phyloP scores from a whole-genome alignment of 345 rosid species.

The Salix udensis region DNA sequence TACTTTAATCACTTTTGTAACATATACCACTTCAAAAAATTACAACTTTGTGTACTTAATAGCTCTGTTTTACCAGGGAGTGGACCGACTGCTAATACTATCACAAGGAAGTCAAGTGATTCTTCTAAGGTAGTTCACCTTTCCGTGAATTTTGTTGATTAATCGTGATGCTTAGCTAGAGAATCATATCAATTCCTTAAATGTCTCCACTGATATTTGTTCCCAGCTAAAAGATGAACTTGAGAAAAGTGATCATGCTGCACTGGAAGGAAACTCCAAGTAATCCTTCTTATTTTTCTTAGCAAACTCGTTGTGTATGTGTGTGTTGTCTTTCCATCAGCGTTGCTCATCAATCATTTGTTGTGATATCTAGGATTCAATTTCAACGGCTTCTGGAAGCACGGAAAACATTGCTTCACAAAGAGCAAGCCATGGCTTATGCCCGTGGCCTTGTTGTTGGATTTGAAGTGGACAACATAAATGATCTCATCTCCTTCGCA shows the following conservation, averaged over 20 bases:
- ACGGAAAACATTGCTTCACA: conserved; percentile 55
- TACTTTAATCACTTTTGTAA: not conserved
- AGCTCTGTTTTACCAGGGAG: conserved; percentile 28
- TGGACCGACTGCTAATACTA: conserved; percentile 16
- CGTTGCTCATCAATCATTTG: conserved; percentile 19
- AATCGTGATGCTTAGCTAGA: not conserved
- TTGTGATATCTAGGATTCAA: conserved; percentile 46
- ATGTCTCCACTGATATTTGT: conserved; percentile 13
- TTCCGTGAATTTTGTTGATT: not conserved
- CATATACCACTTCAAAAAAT: not conserved
- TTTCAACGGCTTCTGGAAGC: conserved; percentile 73
- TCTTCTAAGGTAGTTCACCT: conserved; percentile 42
- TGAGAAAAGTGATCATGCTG: conserved; percentile 30
- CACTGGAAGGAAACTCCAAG: conserved; percentile 68
- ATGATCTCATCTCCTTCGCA: conserved; percentile 71
- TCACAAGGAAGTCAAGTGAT: conserved; percentile 40
- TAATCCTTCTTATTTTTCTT: conserved; percentile 24
- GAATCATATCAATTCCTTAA: not conserved
- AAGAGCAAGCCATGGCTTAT: conserved; percentile 86
- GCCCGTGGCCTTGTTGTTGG: conserved; percentile 85
- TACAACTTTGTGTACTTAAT: not conserved
- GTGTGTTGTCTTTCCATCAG: not conserved
- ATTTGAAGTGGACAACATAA: conserved; percentile 56
- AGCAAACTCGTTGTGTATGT: not conserved
- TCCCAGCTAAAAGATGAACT: conserved; percentile 36